Conservation (phyloP, 2,329 filamentous ascomycete genomes). For the Podosphaera aphanis region DNA sequence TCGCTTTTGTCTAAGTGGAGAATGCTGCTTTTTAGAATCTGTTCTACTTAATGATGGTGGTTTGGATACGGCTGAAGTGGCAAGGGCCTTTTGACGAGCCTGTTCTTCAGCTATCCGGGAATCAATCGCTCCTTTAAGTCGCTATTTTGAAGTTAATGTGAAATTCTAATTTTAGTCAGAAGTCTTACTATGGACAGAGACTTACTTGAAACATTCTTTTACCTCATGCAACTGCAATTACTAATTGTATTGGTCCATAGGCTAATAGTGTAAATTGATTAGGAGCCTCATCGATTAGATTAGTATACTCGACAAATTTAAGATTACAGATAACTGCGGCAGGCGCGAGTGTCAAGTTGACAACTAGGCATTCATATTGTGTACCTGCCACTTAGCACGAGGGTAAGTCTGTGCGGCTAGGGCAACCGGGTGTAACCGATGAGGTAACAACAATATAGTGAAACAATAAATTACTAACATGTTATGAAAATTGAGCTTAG, state of each 20-base stretch:
- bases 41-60: constrained; percentile 19
- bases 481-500: not conserved
- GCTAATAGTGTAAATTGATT: not conserved
- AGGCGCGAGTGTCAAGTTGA: not conserved
- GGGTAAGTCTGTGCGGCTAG: not conserved
- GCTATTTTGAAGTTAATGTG: constrained; percentile 23
- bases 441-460: not conserved
- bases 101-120: constrained; percentile 79
- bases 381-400: not conserved
- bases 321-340: too few relatives aligned
- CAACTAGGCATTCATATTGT: not conserved
- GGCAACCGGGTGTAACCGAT: not conserved
- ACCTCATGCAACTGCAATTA: constrained; percentile 3
- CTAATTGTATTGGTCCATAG: not conserved
- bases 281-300: too few relatives aligned
- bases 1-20: constrained; percentile 10
- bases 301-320: too few relatives aligned
- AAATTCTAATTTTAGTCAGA: constrained; percentile 4
- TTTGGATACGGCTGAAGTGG: constrained; percentile 19
- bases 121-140: constrained; percentile 67
- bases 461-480: not conserved
- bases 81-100: constrained; percentile 32
- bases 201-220: constrained; percentile 17
- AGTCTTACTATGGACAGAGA: not conserved
- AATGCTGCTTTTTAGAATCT: constrained; percentile 11